A percentile compares a stretch with the other conserved stretches of the same genome.
Evolutionary conservation across 78 protist genomes (phyloP).

Genomic region (slime mould (Dictyostelium discoideum)): dicty_2.7 NC_007090.3:1371501-1372000

Average conservation of each 20-base stretch:
- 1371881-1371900: background rate
- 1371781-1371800: slow-evolving; percentile 78
- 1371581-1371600: slow-evolving; percentile 13
- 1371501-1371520: background rate
- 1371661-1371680: slow-evolving; percentile 37
- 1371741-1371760: slow-evolving; percentile 41
- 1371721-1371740: slow-evolving; percentile 50
- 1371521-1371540: slow-evolving; percentile 71
- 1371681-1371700: slow-evolving; percentile 24
- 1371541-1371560: slow-evolving; percentile 50
- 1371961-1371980: background rate
- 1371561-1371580: slow-evolving; percentile 22
- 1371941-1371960: background rate
- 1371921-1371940: slow-evolving; percentile 5
- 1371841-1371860: background rate
- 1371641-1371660: slow-evolving; percentile 37
- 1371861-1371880: background rate
- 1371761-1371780: slow-evolving; percentile 67
- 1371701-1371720: slow-evolving; percentile 13
- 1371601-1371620: background rate
- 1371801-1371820: slow-evolving; percentile 61
- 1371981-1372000: slow-evolving; percentile 6
- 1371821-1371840: background rate
- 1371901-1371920: background rate
- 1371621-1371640: slow-evolving; percentile 51